A percentile compares a stretch with the other conserved stretches of the same genome.
Evolutionary conservation across 2,329 filamentous ascomycete species (phyloP).

Genomic region (Fusarium clavum): DNA sequence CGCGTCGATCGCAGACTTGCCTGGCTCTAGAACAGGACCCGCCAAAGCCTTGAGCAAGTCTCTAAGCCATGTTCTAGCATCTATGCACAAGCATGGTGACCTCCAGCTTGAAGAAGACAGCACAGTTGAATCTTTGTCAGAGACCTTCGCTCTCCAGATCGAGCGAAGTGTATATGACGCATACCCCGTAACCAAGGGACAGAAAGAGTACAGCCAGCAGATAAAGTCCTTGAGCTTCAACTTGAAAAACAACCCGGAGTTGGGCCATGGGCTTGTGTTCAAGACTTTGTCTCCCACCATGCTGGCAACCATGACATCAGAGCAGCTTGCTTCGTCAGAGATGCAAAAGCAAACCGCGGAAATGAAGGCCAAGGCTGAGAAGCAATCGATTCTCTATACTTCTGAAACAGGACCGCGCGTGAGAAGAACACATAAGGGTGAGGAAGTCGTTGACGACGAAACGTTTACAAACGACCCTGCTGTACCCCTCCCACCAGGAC

Average conservation of each 20-base stretch:
- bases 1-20: constrained; percentile 65
- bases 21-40: constrained; percentile 72
- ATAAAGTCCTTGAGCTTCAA: constrained; percentile 85
- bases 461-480: constrained; percentile 55
- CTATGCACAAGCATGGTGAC: constrained; percentile 73
- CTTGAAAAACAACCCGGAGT: constrained; percentile 85
- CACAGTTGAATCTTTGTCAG: constrained; percentile 72
- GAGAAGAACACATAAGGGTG: constrained; percentile 92
- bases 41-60: constrained; percentile 78
- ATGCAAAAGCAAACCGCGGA: constrained; percentile 81
- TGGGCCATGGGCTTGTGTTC: constrained; percentile 80
- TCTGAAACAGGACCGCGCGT: constrained; percentile 79
- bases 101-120: constrained; percentile 73
- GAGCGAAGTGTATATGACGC: constrained; percentile 76
- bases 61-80: constrained; percentile 73
- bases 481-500: constrained; percentile 45
- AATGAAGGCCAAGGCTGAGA: constrained; percentile 81
- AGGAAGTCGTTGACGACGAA: constrained; percentile 87
- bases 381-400: constrained; percentile 85
- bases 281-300: constrained; percentile 77
- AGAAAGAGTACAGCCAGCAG: constrained; percentile 68
- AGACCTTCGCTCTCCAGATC: constrained; percentile 80
- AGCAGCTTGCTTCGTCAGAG: constrained; percentile 93
- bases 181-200: constrained; percentile 59
- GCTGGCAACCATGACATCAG: constrained; percentile 87